Evolutionary conservation across 495 filamentous ascomycete species (phyloP), one percentile per base, ranked within the genome.

Genomic region (Tuber umbilicatum): DNA sequence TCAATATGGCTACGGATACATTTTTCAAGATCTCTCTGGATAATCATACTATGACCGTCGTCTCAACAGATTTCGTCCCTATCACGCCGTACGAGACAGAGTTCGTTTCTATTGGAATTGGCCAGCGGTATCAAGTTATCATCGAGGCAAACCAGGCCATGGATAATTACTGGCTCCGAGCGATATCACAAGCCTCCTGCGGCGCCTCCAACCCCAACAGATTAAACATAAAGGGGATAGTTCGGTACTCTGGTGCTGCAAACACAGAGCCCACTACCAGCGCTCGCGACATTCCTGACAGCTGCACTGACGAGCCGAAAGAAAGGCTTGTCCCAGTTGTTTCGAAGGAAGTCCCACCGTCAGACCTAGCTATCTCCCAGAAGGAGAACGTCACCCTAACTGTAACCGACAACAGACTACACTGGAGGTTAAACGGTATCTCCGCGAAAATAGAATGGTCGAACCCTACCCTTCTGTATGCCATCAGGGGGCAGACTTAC

Each of bases 71-170:
- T 73, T 83, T 88, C 37, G 87, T 88, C 23, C 87, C 87, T 17
- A 86, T 90, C 70, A 80, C 83, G 10, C 84, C 88, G 4, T 83
- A 84, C 55, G 84, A 83, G 35, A 83, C 84, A 68, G 74, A 83
- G 41, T 83, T 84, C 41, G 74, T 91, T 19, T 79, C 84, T 39
- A 85, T 93, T 71, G 88, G 81, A 42, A 92, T 92, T 80, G 91
- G 88, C 21, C 90, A 93, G 83, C 87, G 91, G 43, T 90, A 90
- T 82, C 88, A 92, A 76, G 85, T 93, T 17, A 88, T 91, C 74
- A 87, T 93, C 68, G 87, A 87, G 68, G 91, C 90, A 23, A 85
- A 87, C n/a, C 50, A 43, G 19, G 40, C 74, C 43, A 70, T 78
- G 17, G 85, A 82, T 23, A 86, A 88, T 78, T 93, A 90, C 84